These are phyloP conservation scores for Solidago caesia DNA, from an alignment of 129 eudicot species.

Conservation along the genomic window DNA sequence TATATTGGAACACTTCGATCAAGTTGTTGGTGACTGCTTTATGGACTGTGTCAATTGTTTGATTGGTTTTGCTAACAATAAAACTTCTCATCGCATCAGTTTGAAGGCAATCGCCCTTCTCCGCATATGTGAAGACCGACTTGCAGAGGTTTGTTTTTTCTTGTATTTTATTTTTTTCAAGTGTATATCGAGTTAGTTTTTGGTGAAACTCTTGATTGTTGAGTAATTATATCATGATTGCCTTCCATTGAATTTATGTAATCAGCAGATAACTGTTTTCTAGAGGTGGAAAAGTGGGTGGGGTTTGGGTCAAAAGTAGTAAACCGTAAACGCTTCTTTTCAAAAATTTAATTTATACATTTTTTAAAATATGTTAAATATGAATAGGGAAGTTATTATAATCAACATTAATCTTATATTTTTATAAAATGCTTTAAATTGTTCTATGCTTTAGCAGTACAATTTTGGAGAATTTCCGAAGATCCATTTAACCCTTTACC, in stretches of 20 bases:
- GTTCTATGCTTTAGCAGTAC: not conserved
- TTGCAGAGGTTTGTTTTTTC: constrained; percentile 77
- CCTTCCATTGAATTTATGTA: not conserved
- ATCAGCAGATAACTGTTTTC: not conserved
- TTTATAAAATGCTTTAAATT: not conserved
- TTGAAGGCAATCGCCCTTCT: constrained; percentile 98
- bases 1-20: constrained; percentile 95
- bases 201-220: not conserved
- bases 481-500: not conserved
- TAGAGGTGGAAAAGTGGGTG: not conserved
- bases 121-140: constrained; percentile 98
- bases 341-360: no score
- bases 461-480: not conserved
- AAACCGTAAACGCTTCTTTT: no score
- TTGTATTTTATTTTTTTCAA: not conserved
- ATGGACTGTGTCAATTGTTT: constrained; percentile 97
- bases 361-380: not conserved
- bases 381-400: not conserved
- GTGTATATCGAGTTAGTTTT: not conserved
- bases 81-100: constrained; percentile 87
- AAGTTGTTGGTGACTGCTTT: constrained; percentile 97
- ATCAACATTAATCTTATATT: not conserved
- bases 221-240: constrained; percentile 5
- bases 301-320: not conserved
- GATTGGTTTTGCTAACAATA: constrained; percentile 96